Conservation (phyloP, 805 yeast species). For the Maudiozyma saulgeensis region DNA sequence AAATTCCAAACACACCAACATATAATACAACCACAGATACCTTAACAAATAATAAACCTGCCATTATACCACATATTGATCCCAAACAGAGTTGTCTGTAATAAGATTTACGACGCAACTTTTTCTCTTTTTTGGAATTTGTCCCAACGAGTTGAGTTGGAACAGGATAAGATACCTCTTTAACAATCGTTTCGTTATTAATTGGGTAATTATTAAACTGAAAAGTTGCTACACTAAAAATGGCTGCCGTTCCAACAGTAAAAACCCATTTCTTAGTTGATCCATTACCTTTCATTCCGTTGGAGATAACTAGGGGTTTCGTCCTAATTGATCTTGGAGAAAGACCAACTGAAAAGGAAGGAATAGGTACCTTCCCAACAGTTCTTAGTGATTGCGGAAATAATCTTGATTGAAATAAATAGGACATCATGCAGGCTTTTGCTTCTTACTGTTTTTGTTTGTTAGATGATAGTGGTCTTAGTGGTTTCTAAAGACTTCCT, state of each 20-base stretch:
- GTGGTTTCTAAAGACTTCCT: no score
- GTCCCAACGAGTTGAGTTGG: not conserved
- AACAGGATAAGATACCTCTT: not conserved
- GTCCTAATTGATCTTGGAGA: no score
- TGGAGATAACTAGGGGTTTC: no score
- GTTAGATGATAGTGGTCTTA: no score
- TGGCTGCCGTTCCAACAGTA: not conserved
- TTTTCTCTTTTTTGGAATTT: not conserved
- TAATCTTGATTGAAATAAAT: no score
- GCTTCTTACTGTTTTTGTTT: no score
- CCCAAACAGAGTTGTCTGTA: constrained; percentile 24
- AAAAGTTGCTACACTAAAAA: not conserved
- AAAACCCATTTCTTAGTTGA: not conserved
- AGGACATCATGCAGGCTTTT: no score
- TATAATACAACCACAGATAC: constrained; percentile 19
- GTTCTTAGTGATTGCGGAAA: no score
- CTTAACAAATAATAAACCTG: constrained; percentile 23
- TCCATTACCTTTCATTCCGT: no score
- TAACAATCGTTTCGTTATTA: not conserved
- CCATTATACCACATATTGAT: constrained; percentile 20
- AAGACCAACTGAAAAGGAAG: no score
- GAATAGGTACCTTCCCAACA: no score
- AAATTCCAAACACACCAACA: constrained; percentile 13
- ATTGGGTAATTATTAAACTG: not conserved
- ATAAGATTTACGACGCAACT: constrained; percentile 2